Conservation (phyloP, 192 early-diverging fungal species). For the Podochytrium sp. region DNA sequence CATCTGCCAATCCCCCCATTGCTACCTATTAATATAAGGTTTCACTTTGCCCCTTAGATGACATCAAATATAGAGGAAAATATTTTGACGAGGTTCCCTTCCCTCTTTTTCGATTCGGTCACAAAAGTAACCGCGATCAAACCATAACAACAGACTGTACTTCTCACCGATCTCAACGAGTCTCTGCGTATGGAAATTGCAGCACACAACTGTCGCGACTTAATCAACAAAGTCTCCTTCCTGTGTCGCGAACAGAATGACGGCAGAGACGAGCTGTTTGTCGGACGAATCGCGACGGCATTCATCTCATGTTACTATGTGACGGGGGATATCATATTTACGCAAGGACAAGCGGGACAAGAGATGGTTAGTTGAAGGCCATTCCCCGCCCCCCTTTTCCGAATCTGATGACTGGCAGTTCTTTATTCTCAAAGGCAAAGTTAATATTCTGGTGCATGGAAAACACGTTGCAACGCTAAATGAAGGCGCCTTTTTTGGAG, state of each 20-base stretch:
- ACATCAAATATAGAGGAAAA: slow-evolving; percentile 31
- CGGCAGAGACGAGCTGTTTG: slow-evolving; percentile 32
- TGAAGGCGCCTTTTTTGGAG: slow-evolving; percentile 21
- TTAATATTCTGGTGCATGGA: slow-evolving; percentile 34
- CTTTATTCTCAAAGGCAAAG: slow-evolving; percentile 25
- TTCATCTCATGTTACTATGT: slow-evolving; percentile 35
- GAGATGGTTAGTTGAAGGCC: slow-evolving; percentile 21
- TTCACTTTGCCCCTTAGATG: too few relatives aligned
- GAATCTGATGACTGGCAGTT: slow-evolving; percentile 13
- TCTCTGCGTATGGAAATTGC: slow-evolving; percentile 35
- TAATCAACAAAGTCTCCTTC: slow-evolving; percentile 36
- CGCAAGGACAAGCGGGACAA: slow-evolving; percentile 27
- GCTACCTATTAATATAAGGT: too few relatives aligned
- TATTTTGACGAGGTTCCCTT: slow-evolving; percentile 8
- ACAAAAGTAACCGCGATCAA: too few relatives aligned
- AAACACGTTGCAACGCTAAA: slow-evolving; percentile 1
- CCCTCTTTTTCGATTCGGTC: too few relatives aligned
- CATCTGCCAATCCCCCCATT: too few relatives aligned
- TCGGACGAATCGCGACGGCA: slow-evolving; percentile 30
- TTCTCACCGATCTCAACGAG: slow-evolving; percentile 32
- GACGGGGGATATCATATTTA: slow-evolving; percentile 19
- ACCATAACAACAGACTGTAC: too few relatives aligned
- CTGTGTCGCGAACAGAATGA: slow-evolving; percentile 25
- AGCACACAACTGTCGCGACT: slow-evolving; percentile 28
- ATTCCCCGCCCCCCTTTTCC: not conserved